Base-by-base conservation (phyloP, 106 monocot species). In the Dioscorea dumetorum region DNA sequence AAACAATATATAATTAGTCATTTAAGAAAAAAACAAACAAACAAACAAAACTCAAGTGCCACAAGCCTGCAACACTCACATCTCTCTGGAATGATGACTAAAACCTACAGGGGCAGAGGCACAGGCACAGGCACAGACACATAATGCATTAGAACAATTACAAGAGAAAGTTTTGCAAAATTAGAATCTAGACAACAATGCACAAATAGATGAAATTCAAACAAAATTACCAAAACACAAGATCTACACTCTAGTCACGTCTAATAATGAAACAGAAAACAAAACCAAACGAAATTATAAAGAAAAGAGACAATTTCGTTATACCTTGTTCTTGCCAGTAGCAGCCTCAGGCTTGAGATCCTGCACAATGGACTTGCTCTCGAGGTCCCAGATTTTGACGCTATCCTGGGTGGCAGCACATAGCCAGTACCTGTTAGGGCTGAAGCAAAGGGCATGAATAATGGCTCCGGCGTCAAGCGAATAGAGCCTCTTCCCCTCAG, bases 371-470 rank as follows among this genome's bases (percentile, higher is more conserved):
- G 66, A 66, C 12, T 66, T 66, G 66, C 50, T 66, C 49, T 66
- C 66, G 10, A 66, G 66, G 66, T 66, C 66, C 66, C 66, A 66
- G 22, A 66, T 66, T 50, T 66, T 66, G 20, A 66, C 66, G 16
- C 66, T 66, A 6, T 66, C 66, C 50, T 66, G 50, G 10, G 66
- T 66, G 4, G 66, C 66, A 15, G 66, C 66, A 50, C 66, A 66
- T 8, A 66, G 66, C 66, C 66, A 66, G 50, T 66, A 66, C 12
- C 66, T 34, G 50, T 66, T 66, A 22, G 66, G 66, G 49, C 66
- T 66, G 66, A 66, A 66, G 66, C 66, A 66, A 12, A 66, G 66
- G 2, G 66, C 0, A 22, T 66, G 66, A 19, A 66, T 49, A 24
- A 66, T 66, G 50, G 66, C 48, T 12, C 66, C 66, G 14, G 66